Evolutionary conservation across 2,329 filamentous ascomycete species (phyloP), one percentile per base, ranked within the genome.

Genomic region (Tolypocladium guangdongense): DNA sequence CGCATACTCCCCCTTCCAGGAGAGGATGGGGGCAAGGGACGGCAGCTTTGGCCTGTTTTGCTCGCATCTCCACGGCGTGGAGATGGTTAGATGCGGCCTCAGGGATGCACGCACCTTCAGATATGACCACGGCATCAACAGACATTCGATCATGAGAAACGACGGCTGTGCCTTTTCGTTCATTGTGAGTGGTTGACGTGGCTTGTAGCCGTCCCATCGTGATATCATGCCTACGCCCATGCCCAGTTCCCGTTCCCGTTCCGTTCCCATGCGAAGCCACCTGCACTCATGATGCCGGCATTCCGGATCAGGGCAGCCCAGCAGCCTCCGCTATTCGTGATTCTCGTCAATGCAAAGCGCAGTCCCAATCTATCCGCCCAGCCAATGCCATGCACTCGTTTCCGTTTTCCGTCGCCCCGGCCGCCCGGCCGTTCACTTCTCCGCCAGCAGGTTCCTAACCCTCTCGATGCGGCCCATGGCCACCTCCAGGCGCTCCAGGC

Each of bases 401-500:
- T 16, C n/a, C 16, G 36, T 18, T 18, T 45, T 18, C 16, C 41
- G 16, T n/a, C 14, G 16, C 6, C 16, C 27, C 24, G 8, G 38
- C 20, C 4, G 2, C n/a, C 8, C 14, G 7, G 12, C 35, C 35
- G 3, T 32, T 24, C 37, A 53, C 35, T 38, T 58, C 54, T 71
- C 69, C 20, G 68, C 72, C 56, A 90, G 63, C 64, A 91, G 64
- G 4, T 74, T 74, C 64, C 83, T 80, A 5, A 88, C 86, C 58
- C 84, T 76, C 64, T 90, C 86, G 60, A 92, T 87, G 61, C 87
- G 75, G 49, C 71, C 76, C 63, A 91, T 78, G 20, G 87, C 87
- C 37, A 78, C 75, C 71, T 93, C 88, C 52, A 93, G 64, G 62
- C 79, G 74, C 55, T 89, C 87, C 58, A 93, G 64, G 50, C 88